These are phyloP conservation scores for Silybum marianum DNA, from an alignment of 129 eudicot genomes.

Conservation along the genomic window DNA sequence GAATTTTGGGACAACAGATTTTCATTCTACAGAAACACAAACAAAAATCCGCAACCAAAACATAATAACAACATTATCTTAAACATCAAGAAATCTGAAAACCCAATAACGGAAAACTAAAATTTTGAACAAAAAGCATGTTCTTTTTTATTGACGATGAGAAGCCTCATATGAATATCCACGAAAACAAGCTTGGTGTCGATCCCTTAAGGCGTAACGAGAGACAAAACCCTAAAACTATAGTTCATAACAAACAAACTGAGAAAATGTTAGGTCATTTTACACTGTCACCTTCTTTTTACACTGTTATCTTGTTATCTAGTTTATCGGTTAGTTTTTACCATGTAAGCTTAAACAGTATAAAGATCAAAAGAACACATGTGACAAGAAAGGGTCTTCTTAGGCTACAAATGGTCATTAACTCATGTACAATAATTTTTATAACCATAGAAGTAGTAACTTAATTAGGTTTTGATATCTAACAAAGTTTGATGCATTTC, in stretches of 20 bases:
- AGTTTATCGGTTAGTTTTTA: background rate
- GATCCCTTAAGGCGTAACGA: background rate
- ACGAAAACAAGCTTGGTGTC: background rate
- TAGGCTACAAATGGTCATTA: conserved; percentile 25
- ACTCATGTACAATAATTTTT: conserved; percentile 8
- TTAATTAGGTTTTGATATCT: conserved; percentile 11
- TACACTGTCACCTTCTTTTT: no score
- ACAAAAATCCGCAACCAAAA: background rate
- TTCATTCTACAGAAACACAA: background rate
- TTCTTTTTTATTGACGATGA: background rate
- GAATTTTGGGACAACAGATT: background rate
- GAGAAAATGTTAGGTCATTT: no score
- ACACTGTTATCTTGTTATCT: no score
- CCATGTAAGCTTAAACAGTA: background rate
- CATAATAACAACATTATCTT: background rate
- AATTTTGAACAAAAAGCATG: background rate
- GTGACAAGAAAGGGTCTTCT: conserved; percentile 17
- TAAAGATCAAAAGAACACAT: background rate
- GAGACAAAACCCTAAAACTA: background rate
- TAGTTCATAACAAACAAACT: background rate
- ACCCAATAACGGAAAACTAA: background rate
- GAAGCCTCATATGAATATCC: background rate
- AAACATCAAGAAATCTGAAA: no score
- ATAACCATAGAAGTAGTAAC: background rate
- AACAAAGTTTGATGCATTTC: conserved; percentile 24